Evolutionary conservation across 805 yeast genomes (phyloP).

Genomic region (Candida sanyiensis): DNA sequence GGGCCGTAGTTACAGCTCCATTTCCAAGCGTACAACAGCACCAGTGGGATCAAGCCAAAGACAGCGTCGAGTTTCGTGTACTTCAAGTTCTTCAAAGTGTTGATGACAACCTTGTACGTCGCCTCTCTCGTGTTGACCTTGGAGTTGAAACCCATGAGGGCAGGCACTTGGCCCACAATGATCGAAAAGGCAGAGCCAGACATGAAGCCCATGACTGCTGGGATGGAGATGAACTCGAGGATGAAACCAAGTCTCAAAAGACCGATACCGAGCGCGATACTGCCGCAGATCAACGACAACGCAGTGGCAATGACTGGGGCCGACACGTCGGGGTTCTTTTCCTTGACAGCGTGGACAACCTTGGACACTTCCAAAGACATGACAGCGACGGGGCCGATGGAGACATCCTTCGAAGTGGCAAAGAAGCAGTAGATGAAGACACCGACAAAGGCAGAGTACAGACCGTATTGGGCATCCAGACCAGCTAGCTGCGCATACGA

Average conservation of each 20-base stretch:
- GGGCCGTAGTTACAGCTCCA: slow-evolving; percentile 54
- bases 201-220: slow-evolving; percentile 93
- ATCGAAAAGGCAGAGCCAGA: slow-evolving; percentile 88
- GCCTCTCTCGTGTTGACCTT: slow-evolving; percentile 67
- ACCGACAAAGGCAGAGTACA: slow-evolving; percentile 89
- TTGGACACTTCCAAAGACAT: slow-evolving; percentile 85
- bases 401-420: slow-evolving; percentile 93
- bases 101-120: slow-evolving; percentile 63
- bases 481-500: slow-evolving; percentile 88
- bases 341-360: slow-evolving; percentile 61
- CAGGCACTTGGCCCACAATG: slow-evolving; percentile 81
- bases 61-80: slow-evolving; percentile 77
- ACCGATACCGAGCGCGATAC: slow-evolving; percentile 78
- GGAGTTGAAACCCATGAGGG: slow-evolving; percentile 67
- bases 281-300: slow-evolving; percentile 77
- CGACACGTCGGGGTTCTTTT: slow-evolving; percentile 39
- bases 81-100: slow-evolving; percentile 66
- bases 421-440: slow-evolving; percentile 83
- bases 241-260: slow-evolving; percentile 79
- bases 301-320: slow-evolving; percentile 78
- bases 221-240: slow-evolving; percentile 82
- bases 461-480: slow-evolving; percentile 75
- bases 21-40: slow-evolving; percentile 70
- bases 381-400: slow-evolving; percentile 96
- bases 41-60: slow-evolving; percentile 73